A percentile compares a stretch with the other conserved stretches of the same genome.
phyloP scores from a whole-genome alignment of 1,139 yeast species.

The Kodamaea sp. region DNA sequence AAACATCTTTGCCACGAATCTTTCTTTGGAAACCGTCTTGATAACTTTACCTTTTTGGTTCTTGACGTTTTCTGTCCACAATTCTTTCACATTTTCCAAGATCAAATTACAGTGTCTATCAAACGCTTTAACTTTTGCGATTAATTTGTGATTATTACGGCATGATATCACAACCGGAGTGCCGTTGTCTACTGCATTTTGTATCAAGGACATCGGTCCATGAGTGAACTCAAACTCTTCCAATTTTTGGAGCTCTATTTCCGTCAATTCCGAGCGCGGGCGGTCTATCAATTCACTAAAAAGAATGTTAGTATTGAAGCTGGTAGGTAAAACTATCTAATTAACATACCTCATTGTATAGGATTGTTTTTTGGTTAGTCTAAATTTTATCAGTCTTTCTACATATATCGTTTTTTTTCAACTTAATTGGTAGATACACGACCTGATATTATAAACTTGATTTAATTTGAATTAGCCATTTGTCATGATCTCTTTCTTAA shows the following conservation, averaged over 20 bases:
- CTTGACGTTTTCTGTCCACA: conserved; percentile 75
- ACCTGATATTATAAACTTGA: not conserved
- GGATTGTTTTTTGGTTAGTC: not conserved
- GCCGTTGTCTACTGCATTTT: conserved; percentile 70
- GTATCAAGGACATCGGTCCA: conserved; percentile 88
- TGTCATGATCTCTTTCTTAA: no score
- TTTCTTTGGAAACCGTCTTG: conserved; percentile 67
- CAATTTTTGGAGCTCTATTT: conserved; percentile 70
- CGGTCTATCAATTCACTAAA: conserved; percentile 63
- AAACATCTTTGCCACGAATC: conserved; percentile 86
- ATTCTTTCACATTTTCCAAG: conserved; percentile 85
- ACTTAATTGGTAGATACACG: not conserved
- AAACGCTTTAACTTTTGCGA: conserved; percentile 89
- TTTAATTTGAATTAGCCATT: no score
- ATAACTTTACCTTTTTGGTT: conserved; percentile 69
- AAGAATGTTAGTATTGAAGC: conserved; percentile 11
- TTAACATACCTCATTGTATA: conserved; percentile 12
- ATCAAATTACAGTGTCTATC: conserved; percentile 96
- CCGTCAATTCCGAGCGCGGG: conserved; percentile 77
- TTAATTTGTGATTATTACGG: conserved; percentile 86
- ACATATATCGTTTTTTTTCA: not conserved
- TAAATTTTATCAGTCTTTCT: not conserved
- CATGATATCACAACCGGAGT: conserved; percentile 84
- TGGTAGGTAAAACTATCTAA: no score
- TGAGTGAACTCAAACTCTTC: conserved; percentile 88